Evolutionary conservation across 176 grass and related monocot species (phyloP), one percentile per base, ranked within the genome.

Genomic region (Thinopyrum elongatum): DNA sequence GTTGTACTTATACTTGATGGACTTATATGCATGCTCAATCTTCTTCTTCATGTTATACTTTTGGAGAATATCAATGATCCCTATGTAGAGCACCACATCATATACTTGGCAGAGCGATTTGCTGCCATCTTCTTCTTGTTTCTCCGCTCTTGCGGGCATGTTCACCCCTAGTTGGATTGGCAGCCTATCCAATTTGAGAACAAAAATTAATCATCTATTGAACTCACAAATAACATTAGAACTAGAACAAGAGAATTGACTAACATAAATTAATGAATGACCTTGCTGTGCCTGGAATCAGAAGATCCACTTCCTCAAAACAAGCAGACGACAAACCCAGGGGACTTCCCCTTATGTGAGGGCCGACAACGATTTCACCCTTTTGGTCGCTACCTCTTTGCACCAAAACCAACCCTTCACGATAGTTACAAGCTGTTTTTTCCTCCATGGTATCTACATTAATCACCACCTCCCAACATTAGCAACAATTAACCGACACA

Each of bases 141-240:
- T 85, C 79, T 99, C 88, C 13, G 94, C 97, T 71, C 94, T 94
- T 17, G 94, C 94, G 16, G 97, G 97, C 97, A 99, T 88, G 86
- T 99, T 99, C 35, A 96, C 94, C 70, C 97, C 97, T 64, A 99
- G 84, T 82, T 99, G 94, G 84, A 99, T 94, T 73, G 94, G 97
- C 62, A 99, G 94, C 86, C 97, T 74, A 17, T 27, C n/a, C n/a
- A 74, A 17, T 74, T 74, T 96, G 81, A 27, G 34, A 74, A n/a
- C 13, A 47, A 46, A 62, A 46, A 12, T 65, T 76, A 72, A 27
- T 46, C n/a, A 74, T 46, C 12, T 74, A 14, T 46, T 46, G 41
- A 46, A 13, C 11, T 46, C 42, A 46, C n/a, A 74, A 9, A 73
- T 16, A 22, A 26, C 22, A 73, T 73, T 23, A 44, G n/a, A 36